Conservation (phyloP, 1,139 yeast genomes). For the Pneumocystis oryctolagi region DNA sequence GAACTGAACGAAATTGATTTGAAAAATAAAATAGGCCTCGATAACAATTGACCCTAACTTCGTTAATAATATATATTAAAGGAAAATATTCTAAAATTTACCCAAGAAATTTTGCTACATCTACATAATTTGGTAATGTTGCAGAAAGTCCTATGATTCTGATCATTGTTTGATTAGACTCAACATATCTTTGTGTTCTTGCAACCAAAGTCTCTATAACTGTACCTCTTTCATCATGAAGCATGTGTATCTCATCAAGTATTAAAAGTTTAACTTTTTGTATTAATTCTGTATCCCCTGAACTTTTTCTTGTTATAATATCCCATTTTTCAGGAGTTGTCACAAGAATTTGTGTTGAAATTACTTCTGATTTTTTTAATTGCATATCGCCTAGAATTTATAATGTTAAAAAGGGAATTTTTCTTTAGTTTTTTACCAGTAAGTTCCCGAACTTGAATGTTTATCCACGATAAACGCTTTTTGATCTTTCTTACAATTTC, state of each 20-base stretch:
- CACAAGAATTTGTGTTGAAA: constrained; percentile 76
- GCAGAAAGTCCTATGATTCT: constrained; percentile 95
- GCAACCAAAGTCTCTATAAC: constrained; percentile 94
- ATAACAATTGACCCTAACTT: constrained; percentile 61
- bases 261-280: constrained; percentile 71
- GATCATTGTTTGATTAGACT: constrained; percentile 83
- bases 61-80: not conserved
- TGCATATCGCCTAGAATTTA: constrained; percentile 77
- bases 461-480: constrained; percentile 66
- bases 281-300: constrained; percentile 74
- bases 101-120: constrained; percentile 76
- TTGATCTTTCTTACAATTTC: constrained; percentile 88
- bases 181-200: constrained; percentile 86
- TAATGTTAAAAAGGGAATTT: not conserved
- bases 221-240: constrained; percentile 96
- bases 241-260: constrained; percentile 89
- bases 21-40: constrained; percentile 91
- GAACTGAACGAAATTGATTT: constrained; percentile 85
- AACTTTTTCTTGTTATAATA: constrained; percentile 74
- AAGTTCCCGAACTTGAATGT: constrained; percentile 70
- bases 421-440: constrained; percentile 27
- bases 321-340: constrained; percentile 99
- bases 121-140: constrained; percentile 81
- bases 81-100: constrained; percentile 3
- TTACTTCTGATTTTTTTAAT: constrained; percentile 65